Base-by-base conservation (phyloP, 305 asterid genomes). In the Vinca major region DNA sequence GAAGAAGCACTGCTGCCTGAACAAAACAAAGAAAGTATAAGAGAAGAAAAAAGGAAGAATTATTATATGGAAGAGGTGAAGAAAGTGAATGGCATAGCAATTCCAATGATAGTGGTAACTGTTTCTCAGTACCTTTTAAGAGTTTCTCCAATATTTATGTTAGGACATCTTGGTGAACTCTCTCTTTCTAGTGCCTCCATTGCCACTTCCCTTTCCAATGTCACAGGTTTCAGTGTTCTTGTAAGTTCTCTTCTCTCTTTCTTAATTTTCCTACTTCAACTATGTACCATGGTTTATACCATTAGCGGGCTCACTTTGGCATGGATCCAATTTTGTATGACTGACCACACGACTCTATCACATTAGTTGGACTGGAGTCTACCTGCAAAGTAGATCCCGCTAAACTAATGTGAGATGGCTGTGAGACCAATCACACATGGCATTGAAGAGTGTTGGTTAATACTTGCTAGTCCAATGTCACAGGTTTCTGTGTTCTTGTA, bases 401-500 rank as follows among this genome's bases (percentile, higher is more conserved):
- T n/a, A n/a, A n/a, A n/a, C n/a, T n/a, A n/a, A n/a, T n/a, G n/a
- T n/a, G n/a, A n/a, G n/a, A n/a, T n/a, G n/a, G n/a, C n/a, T n/a
- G n/a, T n/a, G n/a, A n/a, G n/a, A n/a, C n/a, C n/a, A n/a, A n/a
- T n/a, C n/a, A n/a, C n/a, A n/a, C n/a, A n/a, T n/a, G n/a, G n/a
- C n/a, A n/a, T n/a, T n/a, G n/a, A n/a, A n/a, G n/a, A n/a, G n/a
- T n/a, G n/a, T n/a, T n/a, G n/a, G n/a, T n/a, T n/a, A n/a, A n/a
- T n/a, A n/a, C n/a, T n/a, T n/a, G n/a, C n/a, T n/a, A n/a, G n/a
- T 62, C 66, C 53, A 74, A 63, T 52, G 78, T 74, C 41, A 68
- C 78, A 1, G 78, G 74, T 68, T 74, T 74, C 74, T 68, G 78
- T 44, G 58, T 68, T 74, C 74, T 74, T 8, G 78, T 74, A 67